Conservation (phyloP, 345 rosid species). For the Adansonia digitata region DNA sequence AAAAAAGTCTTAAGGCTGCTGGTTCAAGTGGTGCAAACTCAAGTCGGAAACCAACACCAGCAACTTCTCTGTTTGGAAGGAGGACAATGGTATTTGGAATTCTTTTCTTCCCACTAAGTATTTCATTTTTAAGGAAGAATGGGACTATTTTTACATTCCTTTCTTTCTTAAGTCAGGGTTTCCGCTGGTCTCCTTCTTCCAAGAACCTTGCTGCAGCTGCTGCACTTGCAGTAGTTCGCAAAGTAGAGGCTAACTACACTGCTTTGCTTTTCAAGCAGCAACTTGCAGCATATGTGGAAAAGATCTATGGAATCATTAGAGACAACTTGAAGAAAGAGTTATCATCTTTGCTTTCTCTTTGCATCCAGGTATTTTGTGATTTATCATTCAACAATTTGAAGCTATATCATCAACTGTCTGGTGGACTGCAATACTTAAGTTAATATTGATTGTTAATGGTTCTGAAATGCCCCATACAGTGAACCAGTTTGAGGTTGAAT, state of each 20-base stretch:
- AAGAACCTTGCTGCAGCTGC: constrained; percentile 79
- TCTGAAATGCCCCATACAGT: not conserved
- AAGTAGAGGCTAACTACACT: constrained; percentile 97
- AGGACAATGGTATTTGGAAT: constrained; percentile 72
- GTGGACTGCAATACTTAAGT: not conserved
- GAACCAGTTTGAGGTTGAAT: not conserved
- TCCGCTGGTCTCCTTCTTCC: constrained; percentile 88
- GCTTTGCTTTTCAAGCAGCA: constrained; percentile 98
- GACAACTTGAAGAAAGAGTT: constrained; percentile 95
- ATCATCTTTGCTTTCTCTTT: constrained; percentile 62
- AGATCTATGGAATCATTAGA: constrained; percentile 89
- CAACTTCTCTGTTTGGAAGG: constrained; percentile 94
- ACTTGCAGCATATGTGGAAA: constrained; percentile 96
- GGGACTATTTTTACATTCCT: not conserved
- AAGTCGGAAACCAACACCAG: constrained; percentile 58
- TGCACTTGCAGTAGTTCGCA: constrained; percentile 68
- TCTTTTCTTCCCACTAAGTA: not conserved
- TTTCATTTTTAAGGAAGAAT: constrained; percentile 3
- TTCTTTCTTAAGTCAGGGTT: constrained; percentile 55
- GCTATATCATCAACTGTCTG: constrained; percentile 1
- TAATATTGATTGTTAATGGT: not conserved
- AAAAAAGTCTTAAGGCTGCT: constrained; percentile 67
- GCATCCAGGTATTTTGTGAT: constrained; percentile 72
- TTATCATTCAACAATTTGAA: not conserved
- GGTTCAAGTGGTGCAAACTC: constrained; percentile 61